phyloP scores from a whole-genome alignment of 495 filamentous ascomycete genomes.

The Hypoxylon perforatum region DNA sequence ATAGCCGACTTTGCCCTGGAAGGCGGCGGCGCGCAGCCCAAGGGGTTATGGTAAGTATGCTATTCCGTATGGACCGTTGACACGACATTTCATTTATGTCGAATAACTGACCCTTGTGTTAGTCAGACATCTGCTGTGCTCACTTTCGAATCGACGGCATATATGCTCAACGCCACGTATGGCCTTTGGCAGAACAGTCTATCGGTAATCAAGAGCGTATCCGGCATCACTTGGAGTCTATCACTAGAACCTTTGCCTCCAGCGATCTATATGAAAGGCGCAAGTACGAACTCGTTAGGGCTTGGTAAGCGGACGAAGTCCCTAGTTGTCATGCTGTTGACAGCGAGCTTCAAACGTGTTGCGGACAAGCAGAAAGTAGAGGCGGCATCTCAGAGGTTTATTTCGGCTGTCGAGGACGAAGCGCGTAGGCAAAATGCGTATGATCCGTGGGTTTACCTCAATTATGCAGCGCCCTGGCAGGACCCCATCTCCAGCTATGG shows the following conservation, averaged over 20 bases:
- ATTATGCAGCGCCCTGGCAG: conserved; percentile 54
- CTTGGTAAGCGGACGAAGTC: conserved; percentile 32
- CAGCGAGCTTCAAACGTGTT: too few species aligned
- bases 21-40: neutral
- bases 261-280: conserved; percentile 47
- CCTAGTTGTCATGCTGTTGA: too few species aligned
- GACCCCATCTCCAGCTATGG: conserved; percentile 58
- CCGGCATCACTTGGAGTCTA: conserved; percentile 37
- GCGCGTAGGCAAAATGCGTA: too few species aligned
- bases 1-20: neutral
- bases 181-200: conserved; percentile 21
- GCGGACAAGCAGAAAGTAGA: too few species aligned
- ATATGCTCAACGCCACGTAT: conserved; percentile 31
- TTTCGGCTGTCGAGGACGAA: conserved; percentile 8
- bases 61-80: too few species aligned
- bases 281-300: conserved; percentile 58
- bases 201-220: conserved; percentile 11
- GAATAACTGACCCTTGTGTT: too few species aligned
- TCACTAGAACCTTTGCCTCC: conserved; percentile 62
- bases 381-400: conserved; percentile 4
- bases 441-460: conserved; percentile 44
- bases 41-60: too few species aligned
- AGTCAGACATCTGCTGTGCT: too few species aligned
- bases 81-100: too few species aligned
- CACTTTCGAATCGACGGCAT: conserved; percentile 12